Base-by-base conservation (phyloP, 306 rosid species). In the Inga leiocalycina region DNA sequence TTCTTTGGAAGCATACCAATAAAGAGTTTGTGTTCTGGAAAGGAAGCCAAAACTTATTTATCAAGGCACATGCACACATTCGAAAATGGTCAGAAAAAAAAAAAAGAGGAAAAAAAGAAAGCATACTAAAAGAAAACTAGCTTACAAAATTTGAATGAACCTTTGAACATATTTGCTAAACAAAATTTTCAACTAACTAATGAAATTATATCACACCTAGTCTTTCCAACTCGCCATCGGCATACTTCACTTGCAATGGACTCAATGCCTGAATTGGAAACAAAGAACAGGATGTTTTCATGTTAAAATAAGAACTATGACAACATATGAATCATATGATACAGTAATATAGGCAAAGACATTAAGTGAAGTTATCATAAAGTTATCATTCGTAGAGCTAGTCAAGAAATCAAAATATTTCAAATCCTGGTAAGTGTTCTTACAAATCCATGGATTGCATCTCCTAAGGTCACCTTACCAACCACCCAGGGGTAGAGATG, bases 241-340 rank as follows among this genome's bases (percentile, higher is more conserved):
- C 99, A 88, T 97, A 97, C 92, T 94, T 97, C 90, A 97, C 99
- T 97, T 97, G 99, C 90, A 97, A 91, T 15, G 99, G 99, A 85
- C 97, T 97, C 82, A 98, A 88, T 85, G 99, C 99, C 99, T 97
- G 93, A 75, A 89, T 90, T 77, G 78, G 82, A 88, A 79, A 87
- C 52, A 82, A 76, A 48, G 41, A 78, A 86, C 37, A 81, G 74
- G 88, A 66, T 70, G 41, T 56, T 78, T 85, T 52, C 49, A 27
- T 44, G 75, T 87, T 83, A 86, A 83, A 81, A 74, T 44, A 27
- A 82, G 75, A 83, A 90, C 62, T 67, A 76, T 35, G 71, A 20
- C 46, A 87, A 56, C 79, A 68, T 20, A 84, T 70, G 69, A 77
- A 39, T 39, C 43, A 39, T 64, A 83, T 74, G 75, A 75, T 57